Conservation (phyloP, 2,329 filamentous ascomycete species). For the Cordyceps farinosa region DNA sequence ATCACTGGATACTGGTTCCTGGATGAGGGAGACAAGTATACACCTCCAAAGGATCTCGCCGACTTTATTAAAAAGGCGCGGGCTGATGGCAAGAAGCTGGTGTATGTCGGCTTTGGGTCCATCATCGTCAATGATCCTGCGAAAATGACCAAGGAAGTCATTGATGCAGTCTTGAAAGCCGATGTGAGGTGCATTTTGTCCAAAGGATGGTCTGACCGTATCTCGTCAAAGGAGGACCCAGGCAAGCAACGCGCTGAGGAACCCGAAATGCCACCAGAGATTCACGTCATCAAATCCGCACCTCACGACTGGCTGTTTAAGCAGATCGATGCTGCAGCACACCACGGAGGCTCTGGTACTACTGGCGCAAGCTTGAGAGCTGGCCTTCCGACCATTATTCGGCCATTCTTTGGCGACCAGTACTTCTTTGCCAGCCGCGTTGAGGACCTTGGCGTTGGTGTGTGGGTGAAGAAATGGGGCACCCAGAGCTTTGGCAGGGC, state of each 20-base stretch:
- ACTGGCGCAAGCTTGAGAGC: slow-evolving; percentile 90
- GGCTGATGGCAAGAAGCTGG: slow-evolving; percentile 79
- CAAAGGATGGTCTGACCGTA: slow-evolving; percentile 93
- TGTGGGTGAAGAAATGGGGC: slow-evolving; percentile 85
- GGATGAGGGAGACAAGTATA: slow-evolving; percentile 68
- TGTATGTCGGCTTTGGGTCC: slow-evolving; percentile 95
- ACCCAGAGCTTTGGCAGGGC: slow-evolving; percentile 80
- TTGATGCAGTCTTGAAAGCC: slow-evolving; percentile 84
- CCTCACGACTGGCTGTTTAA: slow-evolving; percentile 96
- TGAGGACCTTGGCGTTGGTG: slow-evolving; percentile 88
- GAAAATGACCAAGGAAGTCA: slow-evolving; percentile 86
- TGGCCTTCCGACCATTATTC: slow-evolving; percentile 89
- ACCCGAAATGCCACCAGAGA: slow-evolving; percentile 69
- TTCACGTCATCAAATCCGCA: slow-evolving; percentile 82
- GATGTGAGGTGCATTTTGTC: slow-evolving; percentile 93
- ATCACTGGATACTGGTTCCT: slow-evolving; percentile 99
- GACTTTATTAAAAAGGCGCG: slow-evolving; percentile 83
- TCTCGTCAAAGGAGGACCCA: slow-evolving; percentile 45
- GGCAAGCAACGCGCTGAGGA: slow-evolving; percentile 54
- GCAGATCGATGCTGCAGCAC: slow-evolving; percentile 89
- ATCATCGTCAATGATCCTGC: slow-evolving; percentile 89
- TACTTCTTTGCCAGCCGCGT: slow-evolving; percentile 91
- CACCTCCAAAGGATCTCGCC: slow-evolving; percentile 69
- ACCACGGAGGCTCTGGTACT: slow-evolving; percentile 92
- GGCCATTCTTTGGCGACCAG: slow-evolving; percentile 97